Evolutionary conservation across 441 rosid species (phyloP).

Genomic region (Arabidopsis lyrata): DNA sequence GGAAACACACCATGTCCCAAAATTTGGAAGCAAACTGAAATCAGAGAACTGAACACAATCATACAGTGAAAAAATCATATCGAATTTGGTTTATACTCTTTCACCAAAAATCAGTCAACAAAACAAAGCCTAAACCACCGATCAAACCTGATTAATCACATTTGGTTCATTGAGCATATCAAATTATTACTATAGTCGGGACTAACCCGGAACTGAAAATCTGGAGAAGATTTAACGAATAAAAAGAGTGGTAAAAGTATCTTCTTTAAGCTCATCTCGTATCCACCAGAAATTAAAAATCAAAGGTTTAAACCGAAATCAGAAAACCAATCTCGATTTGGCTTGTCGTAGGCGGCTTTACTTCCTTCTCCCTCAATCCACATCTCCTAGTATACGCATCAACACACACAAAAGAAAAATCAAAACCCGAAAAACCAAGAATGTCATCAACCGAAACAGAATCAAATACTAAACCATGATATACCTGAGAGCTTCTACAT

Average conservation of each 20-base stretch:
- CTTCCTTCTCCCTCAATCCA: slow-evolving; percentile 12
- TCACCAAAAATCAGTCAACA: slow-evolving; percentile 7
- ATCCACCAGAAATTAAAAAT: slow-evolving; percentile 27
- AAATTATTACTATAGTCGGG: slow-evolving; percentile 28
- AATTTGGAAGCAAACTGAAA: not conserved
- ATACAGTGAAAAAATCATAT: not conserved
- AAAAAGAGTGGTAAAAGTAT: slow-evolving; percentile 37
- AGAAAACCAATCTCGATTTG: slow-evolving; percentile 34
- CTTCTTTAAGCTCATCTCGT: slow-evolving; percentile 34
- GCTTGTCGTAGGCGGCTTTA: slow-evolving; percentile 24
- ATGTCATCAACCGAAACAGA: not conserved
- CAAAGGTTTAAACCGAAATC: slow-evolving; percentile 14
- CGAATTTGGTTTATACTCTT: slow-evolving; percentile 10
- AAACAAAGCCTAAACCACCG: slow-evolving; percentile 7
- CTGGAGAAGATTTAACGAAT: slow-evolving; percentile 24
- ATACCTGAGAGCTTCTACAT: slow-evolving; percentile 51
- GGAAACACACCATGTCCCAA: not conserved
- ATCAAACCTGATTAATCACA: slow-evolving; percentile 18
- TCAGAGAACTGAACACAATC: not conserved
- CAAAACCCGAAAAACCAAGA: not conserved
- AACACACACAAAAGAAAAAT: slow-evolving; percentile 2
- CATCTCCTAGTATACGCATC: slow-evolving; percentile 24
- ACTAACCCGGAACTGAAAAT: slow-evolving; percentile 25
- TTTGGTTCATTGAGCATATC: slow-evolving; percentile 23
- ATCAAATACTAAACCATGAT: slow-evolving; percentile 12